Evolutionary conservation across 2,329 filamentous ascomycete genomes (phyloP), one percentile per base, ranked within the genome.

Genomic region (Aspergillus novofumigatus): DNA sequence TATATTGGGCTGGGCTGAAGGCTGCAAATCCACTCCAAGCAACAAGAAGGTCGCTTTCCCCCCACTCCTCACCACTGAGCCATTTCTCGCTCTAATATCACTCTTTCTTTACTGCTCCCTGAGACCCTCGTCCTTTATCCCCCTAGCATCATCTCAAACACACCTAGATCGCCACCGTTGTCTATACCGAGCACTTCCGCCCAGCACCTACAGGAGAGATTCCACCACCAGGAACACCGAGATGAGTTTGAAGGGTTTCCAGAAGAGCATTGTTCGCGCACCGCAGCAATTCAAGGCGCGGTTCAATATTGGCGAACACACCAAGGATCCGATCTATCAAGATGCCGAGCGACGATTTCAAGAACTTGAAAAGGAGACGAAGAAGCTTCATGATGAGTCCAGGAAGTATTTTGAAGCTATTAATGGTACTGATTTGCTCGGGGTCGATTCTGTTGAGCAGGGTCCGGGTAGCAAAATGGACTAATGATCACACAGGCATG

Each of bases 231-330:
- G 47, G 32, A 48, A 51, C 54, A n/a, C 10, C 61, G 65, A 69
- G 72, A 97, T 99, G 94, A 97, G 92, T 85, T 92, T 96, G 83
- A 95, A 94, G 78, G 94, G 94, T 70, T 91, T 99, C 71, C 87
- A 89, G 75, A 97, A 97, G 83, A 89, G 89, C 80, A 81, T 96
- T 72, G 85, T 86, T 62, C 86, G 94, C 78, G 93, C 93, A 71
- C 94, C 94, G 66, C 94, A 99, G 83, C 87, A 88, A 69, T 84
- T 99, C 81, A 95, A 92, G 76, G 82, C 87, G 69, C 91, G 86
- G 69, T 97, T 99, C 81, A 97, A 97, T 73, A 86, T 97, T 67
- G 94, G 94, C 74, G 94, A 97, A 67, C 85, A 93, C 73, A 95
- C 92, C 66, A 96, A 97, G 74, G 94, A 99, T 80, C 82, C 91